Evolutionary conservation across 805 yeast species (phyloP).

Genomic region (Metschnikowia kunwiensis): DNA sequence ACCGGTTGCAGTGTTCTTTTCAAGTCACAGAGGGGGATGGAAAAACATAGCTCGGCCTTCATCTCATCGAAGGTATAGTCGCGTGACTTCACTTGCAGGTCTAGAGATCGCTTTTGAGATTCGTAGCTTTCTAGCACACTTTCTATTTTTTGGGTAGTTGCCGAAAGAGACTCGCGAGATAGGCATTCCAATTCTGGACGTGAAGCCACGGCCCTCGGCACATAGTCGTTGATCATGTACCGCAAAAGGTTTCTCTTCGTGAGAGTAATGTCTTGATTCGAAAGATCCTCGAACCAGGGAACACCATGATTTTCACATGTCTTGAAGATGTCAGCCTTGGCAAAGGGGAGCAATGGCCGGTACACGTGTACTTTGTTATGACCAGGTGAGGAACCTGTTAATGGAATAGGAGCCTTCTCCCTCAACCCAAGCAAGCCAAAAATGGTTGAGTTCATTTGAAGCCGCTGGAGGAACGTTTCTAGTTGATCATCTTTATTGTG

Average conservation of each 20-base stretch:
- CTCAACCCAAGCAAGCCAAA: conserved; percentile 61
- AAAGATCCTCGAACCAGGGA: conserved; percentile 68
- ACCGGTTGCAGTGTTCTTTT: conserved; percentile 9
- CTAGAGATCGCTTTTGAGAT: neutral
- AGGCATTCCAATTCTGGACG: conserved; percentile 8
- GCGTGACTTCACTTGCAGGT: neutral
- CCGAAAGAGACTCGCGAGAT: conserved; percentile 11
- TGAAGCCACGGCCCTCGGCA: conserved; percentile 19
- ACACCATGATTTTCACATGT: conserved; percentile 43
- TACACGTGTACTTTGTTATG: conserved; percentile 23
- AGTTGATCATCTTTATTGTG: conserved; percentile 72
- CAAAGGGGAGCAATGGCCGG: conserved; percentile 52
- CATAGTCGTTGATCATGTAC: conserved; percentile 25
- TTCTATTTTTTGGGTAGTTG: conserved; percentile 11
- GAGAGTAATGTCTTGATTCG: conserved; percentile 52
- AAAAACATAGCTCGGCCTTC: neutral
- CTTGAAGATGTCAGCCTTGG: conserved; percentile 44
- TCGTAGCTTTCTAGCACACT: conserved; percentile 7
- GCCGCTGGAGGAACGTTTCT: conserved; percentile 63
- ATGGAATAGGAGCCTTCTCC: conserved; percentile 26
- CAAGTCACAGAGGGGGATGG: conserved; percentile 1
- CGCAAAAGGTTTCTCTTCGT: conserved; percentile 61
- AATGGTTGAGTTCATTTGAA: conserved; percentile 38
- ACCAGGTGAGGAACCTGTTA: conserved; percentile 19
- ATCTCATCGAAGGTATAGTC: conserved; percentile 1